These are phyloP conservation scores for Boletus smithii DNA, from an alignment of 1,284 basidiomycete species.

Conservation along the genomic window DNA sequence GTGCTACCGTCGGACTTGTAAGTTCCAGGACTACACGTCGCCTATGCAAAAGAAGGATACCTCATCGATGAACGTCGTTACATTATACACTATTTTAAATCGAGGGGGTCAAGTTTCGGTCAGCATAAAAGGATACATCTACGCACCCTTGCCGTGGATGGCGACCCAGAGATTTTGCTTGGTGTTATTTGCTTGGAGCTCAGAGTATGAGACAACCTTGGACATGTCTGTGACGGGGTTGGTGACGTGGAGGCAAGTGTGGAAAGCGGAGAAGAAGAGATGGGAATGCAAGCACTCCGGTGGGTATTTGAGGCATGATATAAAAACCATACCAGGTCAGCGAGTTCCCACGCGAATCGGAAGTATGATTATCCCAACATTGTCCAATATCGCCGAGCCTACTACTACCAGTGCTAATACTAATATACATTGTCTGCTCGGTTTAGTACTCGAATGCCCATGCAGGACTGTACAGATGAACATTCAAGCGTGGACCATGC, in stretches of 20 bases:
- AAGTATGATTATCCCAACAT: no score
- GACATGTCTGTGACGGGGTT: conserved; percentile 35
- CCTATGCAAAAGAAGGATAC: conserved; percentile 45
- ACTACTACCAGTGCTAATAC: background rate
- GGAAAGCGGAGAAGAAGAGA: conserved; percentile 20
- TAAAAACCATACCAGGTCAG: conserved; percentile 22
- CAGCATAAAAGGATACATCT: conserved; percentile 15
- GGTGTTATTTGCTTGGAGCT: conserved; percentile 71
- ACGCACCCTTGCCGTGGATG: conserved; percentile 78
- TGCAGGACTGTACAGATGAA: conserved; percentile 38
- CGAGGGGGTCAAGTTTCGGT: conserved; percentile 30
- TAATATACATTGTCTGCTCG: conserved; percentile 43
- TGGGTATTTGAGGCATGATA: conserved; percentile 6
- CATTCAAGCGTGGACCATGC: conserved; percentile 71
- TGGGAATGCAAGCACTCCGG: conserved; percentile 14
- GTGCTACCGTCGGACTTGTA: conserved; percentile 55
- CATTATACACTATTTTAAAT: conserved; percentile 78
- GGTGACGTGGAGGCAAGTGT: conserved; percentile 18
- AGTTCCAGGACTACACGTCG: conserved; percentile 3
- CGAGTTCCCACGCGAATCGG: conserved; percentile 29
- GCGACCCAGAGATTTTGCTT: conserved; percentile 79
- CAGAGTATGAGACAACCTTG: conserved; percentile 66
- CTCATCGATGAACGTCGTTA: conserved; percentile 95
- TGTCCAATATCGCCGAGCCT: background rate
- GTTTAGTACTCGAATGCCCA: conserved; percentile 75